A percentile compares a stretch with the other conserved stretches of the same genome.
Conservation (phyloP, 2,329 filamentous ascomycete genomes). For the Colletotrichum sidae region DNA sequence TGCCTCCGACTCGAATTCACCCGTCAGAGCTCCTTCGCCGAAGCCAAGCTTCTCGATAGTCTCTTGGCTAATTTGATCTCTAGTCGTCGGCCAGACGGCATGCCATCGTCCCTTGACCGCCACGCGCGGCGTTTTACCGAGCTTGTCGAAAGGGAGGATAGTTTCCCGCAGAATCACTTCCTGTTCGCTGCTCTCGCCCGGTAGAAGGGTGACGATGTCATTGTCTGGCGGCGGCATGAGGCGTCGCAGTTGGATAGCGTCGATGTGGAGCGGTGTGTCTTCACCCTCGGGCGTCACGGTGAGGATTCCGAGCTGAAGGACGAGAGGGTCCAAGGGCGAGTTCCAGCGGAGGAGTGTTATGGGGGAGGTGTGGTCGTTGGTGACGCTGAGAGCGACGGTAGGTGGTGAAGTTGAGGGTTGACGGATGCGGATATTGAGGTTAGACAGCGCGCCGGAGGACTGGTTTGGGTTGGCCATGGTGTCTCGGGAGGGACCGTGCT, state of each 20-base stretch:
- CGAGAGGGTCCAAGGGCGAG: slow-evolving; percentile 58
- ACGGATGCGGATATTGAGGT: slow-evolving; percentile 48
- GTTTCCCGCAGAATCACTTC: slow-evolving; percentile 52
- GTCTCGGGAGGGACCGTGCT: slow-evolving; percentile 21
- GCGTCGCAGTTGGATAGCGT: slow-evolving; percentile 51
- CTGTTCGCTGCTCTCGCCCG: slow-evolving; percentile 49
- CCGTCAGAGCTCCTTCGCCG: slow-evolving; percentile 34
- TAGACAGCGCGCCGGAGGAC: slow-evolving; percentile 28
- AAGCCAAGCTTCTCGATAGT: slow-evolving; percentile 33
- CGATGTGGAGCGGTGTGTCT: slow-evolving; percentile 49
- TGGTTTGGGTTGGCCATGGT: slow-evolving; percentile 23
- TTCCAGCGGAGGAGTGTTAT: slow-evolving; percentile 57
- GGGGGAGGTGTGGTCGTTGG: slow-evolving; percentile 51
- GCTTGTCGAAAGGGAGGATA: slow-evolving; percentile 48
- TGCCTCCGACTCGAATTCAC: slow-evolving; percentile 32
- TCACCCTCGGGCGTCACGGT: slow-evolving; percentile 51
- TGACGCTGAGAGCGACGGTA: slow-evolving; percentile 51
- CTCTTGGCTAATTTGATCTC: slow-evolving; percentile 34
- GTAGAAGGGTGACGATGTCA: slow-evolving; percentile 51
- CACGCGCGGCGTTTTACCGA: slow-evolving; percentile 48
- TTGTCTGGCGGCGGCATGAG: slow-evolving; percentile 55
- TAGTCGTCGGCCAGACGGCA: slow-evolving; percentile 47
- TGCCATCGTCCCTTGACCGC: slow-evolving; percentile 53
- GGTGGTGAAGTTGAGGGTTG: slow-evolving; percentile 50
- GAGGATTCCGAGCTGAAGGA: slow-evolving; percentile 55